A percentile compares a stretch with the other conserved stretches of the same genome.
These are phyloP conservation scores for Tetraselmis striata DNA, from an alignment of 139 green algal species.

Conservation along the genomic window DNA sequence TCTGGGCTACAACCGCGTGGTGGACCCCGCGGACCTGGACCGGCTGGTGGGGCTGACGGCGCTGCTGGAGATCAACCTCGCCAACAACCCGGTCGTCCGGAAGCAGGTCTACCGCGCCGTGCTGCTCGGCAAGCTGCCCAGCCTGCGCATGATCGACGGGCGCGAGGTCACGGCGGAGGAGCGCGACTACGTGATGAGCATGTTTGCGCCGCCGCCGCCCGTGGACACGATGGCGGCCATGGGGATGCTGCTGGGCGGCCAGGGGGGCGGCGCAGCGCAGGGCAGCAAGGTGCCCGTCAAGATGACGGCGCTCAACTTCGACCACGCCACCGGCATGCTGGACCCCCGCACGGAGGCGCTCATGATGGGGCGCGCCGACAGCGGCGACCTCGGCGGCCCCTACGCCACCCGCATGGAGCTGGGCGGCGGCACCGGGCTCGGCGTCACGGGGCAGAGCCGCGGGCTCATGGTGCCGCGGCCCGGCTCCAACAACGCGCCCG, in stretches of 20 bases:
- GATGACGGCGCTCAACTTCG: neutral
- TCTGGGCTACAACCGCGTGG: constrained; percentile 51
- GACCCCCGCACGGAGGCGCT: neutral
- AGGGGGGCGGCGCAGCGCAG: too few species aligned
- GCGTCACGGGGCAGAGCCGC: neutral
- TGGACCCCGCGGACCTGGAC: constrained; percentile 47
- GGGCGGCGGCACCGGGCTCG: neutral
- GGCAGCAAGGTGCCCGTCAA: neutral
- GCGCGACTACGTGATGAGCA: neutral
- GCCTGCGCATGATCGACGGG: constrained; percentile 33
- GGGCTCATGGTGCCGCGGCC: neutral
- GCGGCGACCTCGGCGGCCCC: neutral
- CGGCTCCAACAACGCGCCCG: neutral
- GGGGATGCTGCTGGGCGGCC: neutral
- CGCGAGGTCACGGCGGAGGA: constrained; percentile 5
- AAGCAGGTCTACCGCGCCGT: constrained; percentile 48
- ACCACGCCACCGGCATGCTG: neutral
- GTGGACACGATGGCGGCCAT: neutral
- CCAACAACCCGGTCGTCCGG: constrained; percentile 49
- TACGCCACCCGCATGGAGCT: neutral
- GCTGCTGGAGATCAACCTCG: constrained; percentile 50
- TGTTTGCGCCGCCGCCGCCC: neutral
- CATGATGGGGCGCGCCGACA: neutral
- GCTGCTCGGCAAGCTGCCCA: constrained; percentile 29
- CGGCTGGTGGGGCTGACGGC: constrained; percentile 27